Base-by-base conservation (phyloP, 1,284 basidiomycete genomes). In the Coriolopsis trogii region DNA sequence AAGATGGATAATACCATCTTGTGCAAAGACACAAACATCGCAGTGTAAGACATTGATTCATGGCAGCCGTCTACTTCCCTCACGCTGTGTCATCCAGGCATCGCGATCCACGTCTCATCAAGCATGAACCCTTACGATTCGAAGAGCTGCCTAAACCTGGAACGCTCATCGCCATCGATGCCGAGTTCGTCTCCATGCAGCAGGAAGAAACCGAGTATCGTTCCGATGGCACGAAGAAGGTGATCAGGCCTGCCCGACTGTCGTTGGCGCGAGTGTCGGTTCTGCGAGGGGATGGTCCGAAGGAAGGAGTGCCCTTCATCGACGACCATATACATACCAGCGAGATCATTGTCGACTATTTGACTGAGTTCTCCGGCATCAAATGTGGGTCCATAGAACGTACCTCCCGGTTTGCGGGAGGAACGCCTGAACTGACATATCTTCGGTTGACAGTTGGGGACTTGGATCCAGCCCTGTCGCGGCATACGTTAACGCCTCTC, bases 271-370 rank as follows among this genome's bases (percentile, higher is more conserved):
- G 97, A 20, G 96, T 99, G 0, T 98, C 95, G 0, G 95, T 98
- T 2, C 71, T 99, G 40, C 83, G 97, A 6, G 95, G 95, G 6
- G 81, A 91, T 60, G 94, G 92, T 0, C 73, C 76, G 0, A 83
- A 84, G 58, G 85, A 91, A 63, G 92, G 91, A 6, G 70, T 89
- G 13, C 94, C 96, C 0, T 98, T 98, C 72, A 98, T 99, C 63
- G 97, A 99, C 63, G 97, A 99, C 65, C 93, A 99, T 64, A 98
- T 99, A 43, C 89, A 94, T 63, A 98, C 95, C 1, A 95, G 89
- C 60, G 97, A 98, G 67, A 80, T 85, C 3, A 92, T 99, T 40
- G 93, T 98, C 10, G 95, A 99, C 71, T 98, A 98, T 67, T 73
- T 99, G 55, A 99, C 96, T 0, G 95, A 98, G 68, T 98, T 89